phyloP scores from a whole-genome alignment of 495 filamentous ascomycete species.

The Tuber brumale region DNA sequence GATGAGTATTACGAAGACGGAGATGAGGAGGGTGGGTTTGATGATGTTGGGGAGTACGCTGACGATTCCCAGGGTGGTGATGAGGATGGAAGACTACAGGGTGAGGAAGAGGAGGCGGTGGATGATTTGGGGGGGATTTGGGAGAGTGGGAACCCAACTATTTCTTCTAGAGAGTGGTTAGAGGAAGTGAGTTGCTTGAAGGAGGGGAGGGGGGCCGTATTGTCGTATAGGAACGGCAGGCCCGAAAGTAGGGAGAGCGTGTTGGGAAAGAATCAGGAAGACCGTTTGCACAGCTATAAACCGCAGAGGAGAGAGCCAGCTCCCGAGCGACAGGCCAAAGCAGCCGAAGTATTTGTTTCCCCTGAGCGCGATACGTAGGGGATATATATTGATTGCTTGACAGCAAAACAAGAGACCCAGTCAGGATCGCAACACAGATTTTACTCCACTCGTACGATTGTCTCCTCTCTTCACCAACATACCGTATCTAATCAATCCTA shows the following conservation, averaged over 20 bases:
- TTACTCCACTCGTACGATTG: not conserved
- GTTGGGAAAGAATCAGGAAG: not conserved
- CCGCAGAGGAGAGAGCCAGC: not conserved
- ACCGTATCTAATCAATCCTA: not conserved
- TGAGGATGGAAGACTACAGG: conserved; percentile 22
- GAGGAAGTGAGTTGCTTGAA: not conserved
- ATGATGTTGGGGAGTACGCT: conserved; percentile 17
- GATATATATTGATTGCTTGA: not conserved
- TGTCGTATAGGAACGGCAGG: conserved; percentile 4
- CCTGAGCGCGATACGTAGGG: not conserved
- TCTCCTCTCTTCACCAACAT: not conserved
- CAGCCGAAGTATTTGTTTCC: not conserved
- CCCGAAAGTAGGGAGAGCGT: not conserved
- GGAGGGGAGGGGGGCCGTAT: not conserved
- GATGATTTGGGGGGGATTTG: conserved; percentile 16
- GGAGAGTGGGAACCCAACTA: conserved; percentile 30
- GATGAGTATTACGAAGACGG: conserved; percentile 14
- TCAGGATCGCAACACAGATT: not conserved
- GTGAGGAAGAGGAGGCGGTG: conserved; percentile 21
- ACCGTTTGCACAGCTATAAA: not conserved
- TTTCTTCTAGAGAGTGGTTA: conserved; percentile 30
- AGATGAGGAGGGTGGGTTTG: conserved; percentile 11
- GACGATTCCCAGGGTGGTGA: conserved; percentile 19
- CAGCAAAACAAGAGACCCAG: not conserved
- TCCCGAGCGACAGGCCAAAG: not conserved